Conservation (phyloP, 2,329 filamentous ascomycete species). For the Calonectria hongkongensis region DNA sequence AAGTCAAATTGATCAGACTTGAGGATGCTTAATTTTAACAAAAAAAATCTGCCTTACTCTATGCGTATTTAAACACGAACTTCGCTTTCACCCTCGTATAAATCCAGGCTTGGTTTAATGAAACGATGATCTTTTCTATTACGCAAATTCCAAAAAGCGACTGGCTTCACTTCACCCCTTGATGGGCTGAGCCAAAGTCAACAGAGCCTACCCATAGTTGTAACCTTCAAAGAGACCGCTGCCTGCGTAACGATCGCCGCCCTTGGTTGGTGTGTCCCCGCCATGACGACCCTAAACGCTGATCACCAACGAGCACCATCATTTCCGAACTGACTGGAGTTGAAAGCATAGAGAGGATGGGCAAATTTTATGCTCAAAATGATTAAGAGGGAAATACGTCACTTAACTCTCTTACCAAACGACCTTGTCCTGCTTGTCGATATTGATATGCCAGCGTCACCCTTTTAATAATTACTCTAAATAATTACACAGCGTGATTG, state of each 20-base stretch:
- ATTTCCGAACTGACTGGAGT: slow-evolving; percentile 14
- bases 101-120: background rate
- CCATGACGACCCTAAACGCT: slow-evolving; percentile 30
- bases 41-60: background rate
- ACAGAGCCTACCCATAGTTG: background rate
- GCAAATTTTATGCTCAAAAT: slow-evolving; percentile 7
- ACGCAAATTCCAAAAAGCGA: background rate
- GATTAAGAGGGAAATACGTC: background rate
- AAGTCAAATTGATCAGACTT: background rate
- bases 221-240: slow-evolving; percentile 1
- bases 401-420: background rate
- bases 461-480: background rate
- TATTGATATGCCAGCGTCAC: background rate
- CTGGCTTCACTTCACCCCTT: background rate
- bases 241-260: slow-evolving; percentile 31
- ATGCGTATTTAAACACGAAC: background rate
- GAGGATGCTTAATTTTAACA: background rate
- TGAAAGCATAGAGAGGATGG: slow-evolving; percentile 30
- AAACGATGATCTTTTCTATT: slow-evolving; percentile 10
- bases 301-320: slow-evolving; percentile 31
- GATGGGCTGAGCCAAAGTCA: background rate
- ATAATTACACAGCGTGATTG: background rate
- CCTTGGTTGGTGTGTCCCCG: slow-evolving; percentile 27
- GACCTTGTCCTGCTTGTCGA: background rate
- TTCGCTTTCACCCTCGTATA: slow-evolving; percentile 17